Evolutionary conservation across 2,329 filamentous ascomycete species (phyloP).

Genomic region (Botrytis aclada): DNA sequence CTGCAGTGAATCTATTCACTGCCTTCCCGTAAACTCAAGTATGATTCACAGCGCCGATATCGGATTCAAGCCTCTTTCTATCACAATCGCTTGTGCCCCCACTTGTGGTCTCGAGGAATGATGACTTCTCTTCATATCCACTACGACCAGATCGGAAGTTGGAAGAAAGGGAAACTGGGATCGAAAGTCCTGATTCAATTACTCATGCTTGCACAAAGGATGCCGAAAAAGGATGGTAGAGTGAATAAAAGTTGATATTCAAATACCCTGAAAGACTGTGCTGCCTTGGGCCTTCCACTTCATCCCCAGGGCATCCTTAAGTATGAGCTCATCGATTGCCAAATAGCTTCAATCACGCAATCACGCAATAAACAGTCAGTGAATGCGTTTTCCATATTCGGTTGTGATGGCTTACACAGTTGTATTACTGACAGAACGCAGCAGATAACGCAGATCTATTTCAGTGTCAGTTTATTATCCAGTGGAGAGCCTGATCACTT

Average conservation of each 20-base stretch:
- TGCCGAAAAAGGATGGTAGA: fast-evolving
- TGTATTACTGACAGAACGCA: background rate
- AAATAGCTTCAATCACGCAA: background rate
- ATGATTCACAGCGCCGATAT: background rate
- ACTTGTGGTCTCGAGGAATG: background rate
- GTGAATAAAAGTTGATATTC: too few relatives aligned
- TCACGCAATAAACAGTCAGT: background rate
- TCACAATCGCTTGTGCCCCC: background rate
- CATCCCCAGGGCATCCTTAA: background rate
- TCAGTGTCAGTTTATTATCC: background rate
- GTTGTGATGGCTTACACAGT: background rate
- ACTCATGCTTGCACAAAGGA: background rate
- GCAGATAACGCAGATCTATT: background rate
- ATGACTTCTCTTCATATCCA: background rate
- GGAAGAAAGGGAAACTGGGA: background rate
- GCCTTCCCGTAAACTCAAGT: background rate
- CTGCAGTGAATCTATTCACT: background rate
- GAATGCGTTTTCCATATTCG: background rate
- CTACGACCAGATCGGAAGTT: background rate
- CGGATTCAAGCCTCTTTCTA: background rate
- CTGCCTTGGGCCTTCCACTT: background rate
- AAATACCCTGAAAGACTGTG: background rate
- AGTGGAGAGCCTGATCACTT: background rate
- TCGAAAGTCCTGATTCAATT: background rate
- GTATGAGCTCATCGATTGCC: background rate